Evolutionary conservation across 1,139 yeast species (phyloP), one percentile per base, ranked within the genome.

Genomic region (Blastobotrys ciferrii): DNA sequence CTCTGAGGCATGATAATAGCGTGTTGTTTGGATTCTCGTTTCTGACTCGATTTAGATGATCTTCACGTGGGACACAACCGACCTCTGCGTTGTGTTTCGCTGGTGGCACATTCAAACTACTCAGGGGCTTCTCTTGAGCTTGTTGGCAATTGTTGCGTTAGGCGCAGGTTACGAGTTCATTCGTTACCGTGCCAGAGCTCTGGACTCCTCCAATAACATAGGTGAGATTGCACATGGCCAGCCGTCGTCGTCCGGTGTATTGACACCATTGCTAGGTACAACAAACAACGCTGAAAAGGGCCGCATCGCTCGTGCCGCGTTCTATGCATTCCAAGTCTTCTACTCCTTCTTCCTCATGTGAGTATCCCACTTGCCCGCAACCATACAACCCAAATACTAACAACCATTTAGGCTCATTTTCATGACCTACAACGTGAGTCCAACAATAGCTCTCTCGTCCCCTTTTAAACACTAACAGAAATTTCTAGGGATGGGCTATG

Each of bases 1-100:
- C 4, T n/a, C 19, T 11, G 6, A 15, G 37, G 31, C 33, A n/a
- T 9, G 9, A 15, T 9, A 11, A 11, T 15, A 14, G 19, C n/a
- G 4, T 3, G n/a, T 39, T 14, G 9, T 12, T n/a, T 7, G 4
- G 12, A 17, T 14, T 23, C 15, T 5, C 18, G 41, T 36, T 44
- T n/a, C n/a, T 25, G 56, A 23, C 28, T 15, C 14, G 17, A 20
- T 9, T 4, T 50, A 72, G 76, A 86, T 84, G 92, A 60, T 84
- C n/a, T 85, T 86, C 66, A 85, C 91, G 9, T 87, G 95, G 94
- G 79, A 81, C 57, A 82, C 86, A 71, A 72, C 77, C 46, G 78
- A 86, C 63, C 73, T 86, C 12, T 86, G 95, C 63, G 77, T 86
- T 13, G 77, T 86, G 11, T 84, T 83, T 66, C 67, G 70, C 53